Evolutionary conservation across 768 basidiomycete genomes (phyloP).

Genomic region (Termitomyces sp.): DNA sequence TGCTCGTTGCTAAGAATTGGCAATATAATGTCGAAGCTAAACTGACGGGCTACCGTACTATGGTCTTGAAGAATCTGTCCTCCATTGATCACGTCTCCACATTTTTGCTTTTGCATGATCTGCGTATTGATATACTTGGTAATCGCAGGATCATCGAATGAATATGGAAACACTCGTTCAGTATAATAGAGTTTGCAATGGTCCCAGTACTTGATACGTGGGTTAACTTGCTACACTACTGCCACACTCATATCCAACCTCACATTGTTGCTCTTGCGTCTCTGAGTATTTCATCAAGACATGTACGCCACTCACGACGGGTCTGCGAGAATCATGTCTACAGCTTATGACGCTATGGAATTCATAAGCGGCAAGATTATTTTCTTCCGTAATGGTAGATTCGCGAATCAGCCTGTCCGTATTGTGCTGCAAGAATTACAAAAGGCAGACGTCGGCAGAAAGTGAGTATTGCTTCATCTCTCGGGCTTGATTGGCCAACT

Average conservation of each 20-base stretch:
- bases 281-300: background rate
- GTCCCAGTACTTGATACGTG: background rate
- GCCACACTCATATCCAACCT: background rate
- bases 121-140: background rate
- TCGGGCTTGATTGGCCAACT: background rate
- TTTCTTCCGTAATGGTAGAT: slow-evolving; percentile 32
- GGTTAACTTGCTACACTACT: background rate
- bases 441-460: slow-evolving; percentile 62
- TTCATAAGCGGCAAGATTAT: background rate
- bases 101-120: background rate
- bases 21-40: background rate
- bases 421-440: slow-evolving; percentile 56
- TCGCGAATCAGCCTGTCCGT: slow-evolving; percentile 42
- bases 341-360: background rate
- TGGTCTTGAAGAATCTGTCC: background rate
- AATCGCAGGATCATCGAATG: background rate
- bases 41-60: background rate
- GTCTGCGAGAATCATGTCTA: background rate
- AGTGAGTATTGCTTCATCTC: slow-evolving; percentile 30
- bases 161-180: background rate
- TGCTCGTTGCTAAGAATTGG: background rate
- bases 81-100: background rate
- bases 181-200: background rate
- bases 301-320: background rate
- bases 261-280: background rate